Evolutionary conservation across 1,139 yeast species (phyloP), one percentile per base, ranked within the genome.

Genomic region (Sugiyamaella xylanicola): DNA sequence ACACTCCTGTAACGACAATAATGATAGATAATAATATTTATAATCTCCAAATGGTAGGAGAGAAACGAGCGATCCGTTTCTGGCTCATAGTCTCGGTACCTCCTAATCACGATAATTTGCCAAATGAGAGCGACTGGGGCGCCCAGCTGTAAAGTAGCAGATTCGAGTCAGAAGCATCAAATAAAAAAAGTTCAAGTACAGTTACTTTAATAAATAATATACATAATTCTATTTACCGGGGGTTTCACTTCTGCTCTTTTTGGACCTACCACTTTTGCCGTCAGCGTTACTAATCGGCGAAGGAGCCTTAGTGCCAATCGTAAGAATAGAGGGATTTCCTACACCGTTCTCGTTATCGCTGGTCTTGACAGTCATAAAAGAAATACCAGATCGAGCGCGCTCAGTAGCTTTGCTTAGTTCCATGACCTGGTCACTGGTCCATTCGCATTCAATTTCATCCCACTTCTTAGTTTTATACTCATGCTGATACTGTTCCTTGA

Each of bases 371-470:
- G 74, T 71, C 32, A 84, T 63, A 61, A 86, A 81, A 4, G 83
- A 74, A 4, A 86, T 70, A 1, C 89, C 63, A 9, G 52, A 43
- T 29, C 65, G 58, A 4, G 67, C 68, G 32, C 50, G 51, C 1
- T 68, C 68, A 2, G 82, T 74, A 0, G 81, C 81, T 27, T 68
- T 66, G 17, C 67, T 62, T 22, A 85, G 69, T 27, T 65, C 65
- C 37, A 69, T 72, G 42, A 77, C 78, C 61, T 83, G 81, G 9
- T 74, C 76, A 21, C 72, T 72, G 32, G 79, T 79, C 87, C 90
- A 85, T 13, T 68, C 68, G 16, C 75, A 75, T 55, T 79, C 80
- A 20, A 77, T 71, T 9, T 74, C 84, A 51, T 68, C 74, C 71
- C 70, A 77, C 54, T 65, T 77, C 57, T 72, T 77, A 63, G 62